Evolutionary conservation across 2,329 filamentous ascomycete species (phyloP).

Genomic region (Aspergillus neoniger): DNA sequence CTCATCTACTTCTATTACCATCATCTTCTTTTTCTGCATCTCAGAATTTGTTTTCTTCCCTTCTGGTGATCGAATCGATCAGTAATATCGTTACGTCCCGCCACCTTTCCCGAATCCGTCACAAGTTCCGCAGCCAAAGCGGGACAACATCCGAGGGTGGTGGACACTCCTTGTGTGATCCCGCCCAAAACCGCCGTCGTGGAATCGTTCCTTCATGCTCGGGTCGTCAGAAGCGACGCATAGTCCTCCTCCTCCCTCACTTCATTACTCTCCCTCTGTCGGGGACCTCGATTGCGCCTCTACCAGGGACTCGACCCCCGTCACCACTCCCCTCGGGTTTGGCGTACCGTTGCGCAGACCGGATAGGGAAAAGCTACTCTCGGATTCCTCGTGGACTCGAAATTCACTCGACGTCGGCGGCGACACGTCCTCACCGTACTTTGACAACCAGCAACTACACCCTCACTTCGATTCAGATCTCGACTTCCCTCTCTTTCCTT

Average conservation of each 20-base stretch:
- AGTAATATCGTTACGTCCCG: constrained; percentile 24
- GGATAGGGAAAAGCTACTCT: constrained; percentile 44
- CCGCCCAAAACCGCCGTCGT: constrained; percentile 37
- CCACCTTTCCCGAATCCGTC: constrained; percentile 34
- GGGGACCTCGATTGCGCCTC: constrained; percentile 53
- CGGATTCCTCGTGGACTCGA: constrained; percentile 49
- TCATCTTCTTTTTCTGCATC: background rate
- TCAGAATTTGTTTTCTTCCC: background rate
- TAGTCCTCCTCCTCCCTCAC: constrained; percentile 49
- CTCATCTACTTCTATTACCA: background rate
- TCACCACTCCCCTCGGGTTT: constrained; percentile 53
- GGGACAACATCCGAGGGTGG: constrained; percentile 42
- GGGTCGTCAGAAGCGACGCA: constrained; percentile 49
- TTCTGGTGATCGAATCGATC: constrained; percentile 13
- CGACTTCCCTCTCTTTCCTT: constrained; percentile 44
- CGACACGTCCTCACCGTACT: constrained; percentile 33
- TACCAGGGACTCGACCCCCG: constrained; percentile 51
- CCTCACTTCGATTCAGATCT: constrained; percentile 37
- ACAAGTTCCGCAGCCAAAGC: constrained; percentile 34
- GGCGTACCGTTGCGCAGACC: constrained; percentile 46
- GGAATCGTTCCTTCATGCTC: constrained; percentile 50
- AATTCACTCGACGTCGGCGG: constrained; percentile 40
- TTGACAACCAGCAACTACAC: constrained; percentile 31
- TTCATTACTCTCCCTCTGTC: constrained; percentile 53
- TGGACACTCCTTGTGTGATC: constrained; percentile 32